Evolutionary conservation across 2,329 filamentous ascomycete species (phyloP).

Genomic region (Trichoderma simmonsii): DNA sequence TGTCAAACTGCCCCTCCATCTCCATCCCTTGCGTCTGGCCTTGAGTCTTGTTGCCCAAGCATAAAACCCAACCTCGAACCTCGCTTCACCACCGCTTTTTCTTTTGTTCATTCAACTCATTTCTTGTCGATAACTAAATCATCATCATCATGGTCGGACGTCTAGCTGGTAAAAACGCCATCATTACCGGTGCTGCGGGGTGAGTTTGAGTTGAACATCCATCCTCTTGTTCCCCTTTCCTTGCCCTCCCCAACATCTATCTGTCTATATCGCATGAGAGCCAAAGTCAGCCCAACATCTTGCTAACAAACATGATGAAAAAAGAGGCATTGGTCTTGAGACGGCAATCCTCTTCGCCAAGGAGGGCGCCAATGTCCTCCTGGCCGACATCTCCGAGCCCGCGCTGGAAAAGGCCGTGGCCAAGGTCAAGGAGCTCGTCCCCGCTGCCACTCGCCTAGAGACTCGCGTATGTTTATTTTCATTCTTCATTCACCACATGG

Average conservation of each 20-base stretch:
- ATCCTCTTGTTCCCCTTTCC: background rate
- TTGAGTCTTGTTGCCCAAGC: background rate
- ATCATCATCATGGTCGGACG: slow-evolving; percentile 40
- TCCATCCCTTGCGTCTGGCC: background rate
- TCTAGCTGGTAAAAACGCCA: slow-evolving; percentile 58
- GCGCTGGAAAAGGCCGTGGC: slow-evolving; percentile 73
- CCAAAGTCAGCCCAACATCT: background rate
- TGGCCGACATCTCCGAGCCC: slow-evolving; percentile 78
- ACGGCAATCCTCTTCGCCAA: slow-evolving; percentile 85
- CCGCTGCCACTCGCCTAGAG: slow-evolving; percentile 58
- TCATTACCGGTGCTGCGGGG: slow-evolving; percentile 85
- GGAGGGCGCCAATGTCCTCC: slow-evolving; percentile 80
- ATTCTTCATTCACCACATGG: background rate
- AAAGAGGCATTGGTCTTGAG: slow-evolving; percentile 87
- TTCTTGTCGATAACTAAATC: background rate
- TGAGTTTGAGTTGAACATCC: slow-evolving; percentile 42
- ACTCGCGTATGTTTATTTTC: slow-evolving; percentile 42
- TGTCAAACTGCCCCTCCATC: background rate
- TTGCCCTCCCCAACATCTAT: no score
- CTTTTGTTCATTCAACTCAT: background rate
- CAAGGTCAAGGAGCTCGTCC: slow-evolving; percentile 72
- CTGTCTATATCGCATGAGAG: no score
- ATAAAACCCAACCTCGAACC: slow-evolving; percentile 11
- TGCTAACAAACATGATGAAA: slow-evolving; percentile 8
- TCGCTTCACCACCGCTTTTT: background rate